Evolutionary conservation across 106 monocot species (phyloP), one percentile per base, ranked within the genome.

Genomic region (Posidonia australis): DNA sequence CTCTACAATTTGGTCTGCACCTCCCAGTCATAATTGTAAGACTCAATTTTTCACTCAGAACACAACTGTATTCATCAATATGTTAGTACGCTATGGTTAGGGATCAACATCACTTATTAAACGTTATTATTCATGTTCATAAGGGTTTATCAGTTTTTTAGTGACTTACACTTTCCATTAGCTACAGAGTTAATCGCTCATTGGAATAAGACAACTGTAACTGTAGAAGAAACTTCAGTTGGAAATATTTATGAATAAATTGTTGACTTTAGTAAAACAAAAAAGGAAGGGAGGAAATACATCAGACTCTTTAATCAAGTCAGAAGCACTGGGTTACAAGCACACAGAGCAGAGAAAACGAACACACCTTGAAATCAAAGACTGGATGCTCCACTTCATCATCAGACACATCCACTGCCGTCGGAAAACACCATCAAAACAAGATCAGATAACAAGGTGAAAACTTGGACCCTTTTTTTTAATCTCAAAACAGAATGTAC

Each of bases 301-400:
- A n/a, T n/a, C n/a, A n/a, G n/a, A n/a, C 23, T 28, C 5, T 30
- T 51, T 45, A 5, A 57, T 16, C 6, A 70, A 3, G 17, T 11
- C 13, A 49, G 3, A 7, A 19, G 49, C 4, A 17, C 0, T 19
- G 49, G 3, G 49, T 49, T 49, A 72, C 27, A 44, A 64, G 36
- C 17, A 32, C 17, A 32, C 19, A 19, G 11, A 20, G 30, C 10
- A 2, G 10, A 24, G 14, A 23, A 51, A 51, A 16, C 11, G 44
- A 51, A 66, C 49, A 29, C 6, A 88, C 92, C 85, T 85, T 58
- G 26, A 93, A 62, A 76, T 88, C 78, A 51, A 88, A 85, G 14
- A 92, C 84, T 13, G 85, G 82, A 2, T 88, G 70, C 32, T 88
- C 88, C 54, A 65, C 29, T 55, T 92, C 88, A 60, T 83, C 82